phyloP scores from a whole-genome alignment of 2,329 filamentous ascomycete genomes.

The Fusarium staphyleae region DNA sequence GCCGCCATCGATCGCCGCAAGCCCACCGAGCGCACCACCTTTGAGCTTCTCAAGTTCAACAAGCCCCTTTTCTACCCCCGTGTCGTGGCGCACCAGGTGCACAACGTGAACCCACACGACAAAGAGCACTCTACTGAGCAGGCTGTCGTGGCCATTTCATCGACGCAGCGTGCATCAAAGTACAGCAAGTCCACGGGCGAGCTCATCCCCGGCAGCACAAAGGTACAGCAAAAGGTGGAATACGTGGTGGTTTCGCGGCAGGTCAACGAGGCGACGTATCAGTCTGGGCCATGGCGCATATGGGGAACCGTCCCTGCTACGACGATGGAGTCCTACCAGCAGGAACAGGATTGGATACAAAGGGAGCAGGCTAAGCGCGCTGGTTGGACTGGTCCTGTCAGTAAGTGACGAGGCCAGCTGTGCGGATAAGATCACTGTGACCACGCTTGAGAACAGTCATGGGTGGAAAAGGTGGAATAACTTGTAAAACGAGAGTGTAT shows the following conservation, averaged over 20 bases:
- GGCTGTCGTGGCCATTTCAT: slow-evolving; percentile 66
- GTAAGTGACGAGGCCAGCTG: slow-evolving; percentile 15
- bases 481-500: slow-evolving; percentile 38
- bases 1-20: slow-evolving; percentile 61
- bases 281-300: slow-evolving; percentile 64
- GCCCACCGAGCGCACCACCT: slow-evolving; percentile 53
- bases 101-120: slow-evolving; percentile 54
- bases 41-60: slow-evolving; percentile 63
- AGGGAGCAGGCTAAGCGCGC: slow-evolving; percentile 46
- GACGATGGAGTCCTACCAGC: slow-evolving; percentile 51
- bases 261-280: slow-evolving; percentile 55
- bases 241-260: slow-evolving; percentile 67
- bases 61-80: slow-evolving; percentile 51
- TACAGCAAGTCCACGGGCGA: slow-evolving; percentile 48
- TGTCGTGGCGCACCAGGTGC: slow-evolving; percentile 63
- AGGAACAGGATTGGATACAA: slow-evolving; percentile 47
- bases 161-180: slow-evolving; percentile 61
- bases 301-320: slow-evolving; percentile 69
- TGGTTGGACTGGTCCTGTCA: slow-evolving; percentile 42
- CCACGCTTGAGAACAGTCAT: not conserved
- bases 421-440: not conserved
- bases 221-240: slow-evolving; percentile 65
- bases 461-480: slow-evolving; percentile 4
- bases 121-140: slow-evolving; percentile 52
- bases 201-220: slow-evolving; percentile 55